A percentile compares a stretch with the other conserved stretches of the same genome.
Conservation (phyloP, 169 alveolate genomes). For the Amoebophrya sp. region DNA sequence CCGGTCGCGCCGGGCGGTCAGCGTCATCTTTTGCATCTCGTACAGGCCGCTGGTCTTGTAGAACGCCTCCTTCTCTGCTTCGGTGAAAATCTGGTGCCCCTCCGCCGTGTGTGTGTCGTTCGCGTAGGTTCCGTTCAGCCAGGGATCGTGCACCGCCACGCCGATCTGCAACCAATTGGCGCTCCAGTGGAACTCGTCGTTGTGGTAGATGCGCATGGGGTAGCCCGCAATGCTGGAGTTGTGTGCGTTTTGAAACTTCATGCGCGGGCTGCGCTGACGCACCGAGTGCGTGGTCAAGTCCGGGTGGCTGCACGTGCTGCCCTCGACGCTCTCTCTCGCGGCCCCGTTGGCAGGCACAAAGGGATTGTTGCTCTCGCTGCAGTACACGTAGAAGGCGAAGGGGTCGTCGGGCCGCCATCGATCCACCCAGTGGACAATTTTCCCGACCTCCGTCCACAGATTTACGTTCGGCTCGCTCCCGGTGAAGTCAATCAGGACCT, state of each 20-base stretch:
- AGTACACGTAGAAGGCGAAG: neutral
- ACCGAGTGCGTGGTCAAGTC: neutral
- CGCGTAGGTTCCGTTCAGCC: neutral
- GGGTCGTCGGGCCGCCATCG: constrained; percentile 15
- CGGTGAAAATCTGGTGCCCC: neutral
- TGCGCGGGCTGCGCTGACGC: neutral
- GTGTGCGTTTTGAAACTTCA: neutral
- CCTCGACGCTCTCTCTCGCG: neutral
- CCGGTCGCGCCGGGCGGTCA: neutral
- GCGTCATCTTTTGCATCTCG: constrained; percentile 5
- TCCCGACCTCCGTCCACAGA: neutral
- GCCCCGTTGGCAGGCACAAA: neutral
- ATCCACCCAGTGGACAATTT: neutral
- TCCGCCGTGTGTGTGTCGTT: neutral
- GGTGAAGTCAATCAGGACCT: neutral
- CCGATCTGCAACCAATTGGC: neutral
- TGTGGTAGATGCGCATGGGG: constrained; percentile 25
- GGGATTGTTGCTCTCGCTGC: neutral
- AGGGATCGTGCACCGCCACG: neutral
- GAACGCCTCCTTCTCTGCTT: neutral
- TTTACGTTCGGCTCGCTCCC: neutral
- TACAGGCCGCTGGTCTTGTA: neutral
- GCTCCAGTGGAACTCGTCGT: neutral
- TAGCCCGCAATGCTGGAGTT: neutral
- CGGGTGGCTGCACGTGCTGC: neutral